Evolutionary conservation across 129 eudicot genomes (phyloP).

Genomic region (Oenanthe sinensis): DNA sequence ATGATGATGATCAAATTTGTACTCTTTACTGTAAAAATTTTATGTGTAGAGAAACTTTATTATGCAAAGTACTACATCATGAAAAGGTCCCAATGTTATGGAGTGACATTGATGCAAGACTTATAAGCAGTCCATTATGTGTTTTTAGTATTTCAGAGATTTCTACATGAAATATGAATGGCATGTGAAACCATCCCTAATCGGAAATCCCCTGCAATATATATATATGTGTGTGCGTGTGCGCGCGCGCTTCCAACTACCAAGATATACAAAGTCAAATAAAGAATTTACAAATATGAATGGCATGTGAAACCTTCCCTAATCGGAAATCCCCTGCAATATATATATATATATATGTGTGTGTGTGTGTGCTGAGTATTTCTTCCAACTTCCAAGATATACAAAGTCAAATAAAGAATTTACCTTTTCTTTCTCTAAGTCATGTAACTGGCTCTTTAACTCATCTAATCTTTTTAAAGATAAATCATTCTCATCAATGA

Average conservation of each 20-base stretch:
- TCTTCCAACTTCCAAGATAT: too few species aligned
- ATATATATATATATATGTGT: background rate
- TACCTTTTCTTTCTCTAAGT: constrained; percentile 64
- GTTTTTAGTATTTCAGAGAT: background rate
- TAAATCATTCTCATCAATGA: constrained; percentile 53
- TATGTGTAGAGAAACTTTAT: background rate
- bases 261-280: too few species aligned
- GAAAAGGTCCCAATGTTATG: background rate
- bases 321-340: background rate
- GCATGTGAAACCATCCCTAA: background rate
- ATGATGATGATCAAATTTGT: too few species aligned
- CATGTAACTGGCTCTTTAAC: constrained; percentile 31
- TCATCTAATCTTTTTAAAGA: constrained; percentile 54
- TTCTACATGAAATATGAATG: background rate
- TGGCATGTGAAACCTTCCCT: background rate
- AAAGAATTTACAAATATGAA: constrained; percentile 14
- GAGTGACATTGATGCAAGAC: background rate
- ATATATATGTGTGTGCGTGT: too few species aligned
- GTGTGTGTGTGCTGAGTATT: too few species aligned
- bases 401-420: background rate
- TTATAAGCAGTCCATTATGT: background rate
- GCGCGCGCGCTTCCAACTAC: too few species aligned
- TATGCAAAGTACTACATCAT: background rate
- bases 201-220: background rate
- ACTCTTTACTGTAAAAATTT: too few species aligned